These are phyloP conservation scores for Xylaria venustula DNA, from an alignment of 495 filamentous ascomycete genomes.

Conservation along the genomic window DNA sequence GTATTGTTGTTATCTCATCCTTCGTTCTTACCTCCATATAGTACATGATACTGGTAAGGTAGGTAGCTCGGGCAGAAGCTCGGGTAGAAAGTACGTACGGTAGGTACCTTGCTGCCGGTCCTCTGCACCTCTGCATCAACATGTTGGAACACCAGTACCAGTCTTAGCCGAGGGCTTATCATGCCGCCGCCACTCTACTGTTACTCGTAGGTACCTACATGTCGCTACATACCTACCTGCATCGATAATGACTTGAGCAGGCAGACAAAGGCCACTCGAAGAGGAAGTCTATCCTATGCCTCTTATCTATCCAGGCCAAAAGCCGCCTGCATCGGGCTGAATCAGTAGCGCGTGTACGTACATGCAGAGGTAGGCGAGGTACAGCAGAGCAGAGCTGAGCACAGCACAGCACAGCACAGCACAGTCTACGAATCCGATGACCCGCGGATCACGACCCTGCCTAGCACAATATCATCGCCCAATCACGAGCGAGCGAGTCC, in stretches of 20 bases:
- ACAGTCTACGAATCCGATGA: not conserved
- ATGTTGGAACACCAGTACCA: not conserved
- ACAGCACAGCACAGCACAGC: no score
- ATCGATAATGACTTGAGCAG: not conserved
- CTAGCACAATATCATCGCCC: not conserved
- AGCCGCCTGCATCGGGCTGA: not conserved
- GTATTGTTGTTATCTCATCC: not conserved
- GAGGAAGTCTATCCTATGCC: not conserved
- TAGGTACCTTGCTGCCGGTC: not conserved
- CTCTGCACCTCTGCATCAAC: not conserved
- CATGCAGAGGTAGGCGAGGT: no score
- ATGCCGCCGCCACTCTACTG: not conserved
- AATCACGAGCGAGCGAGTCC: constrained; percentile 2
- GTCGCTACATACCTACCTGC: not conserved
- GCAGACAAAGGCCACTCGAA: not conserved
- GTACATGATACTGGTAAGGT: no score
- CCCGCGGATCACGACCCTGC: constrained; percentile 4
- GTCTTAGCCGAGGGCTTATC: not conserved
- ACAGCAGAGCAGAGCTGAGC: no score
- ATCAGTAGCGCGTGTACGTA: no score
- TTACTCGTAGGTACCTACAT: not conserved
- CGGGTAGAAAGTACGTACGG: no score
- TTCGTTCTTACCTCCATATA: no score
- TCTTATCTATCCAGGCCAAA: not conserved
- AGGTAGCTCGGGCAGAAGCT: no score